phyloP scores from a whole-genome alignment of 768 basidiomycete species.

The Chalciporus sphaerocephalus region DNA sequence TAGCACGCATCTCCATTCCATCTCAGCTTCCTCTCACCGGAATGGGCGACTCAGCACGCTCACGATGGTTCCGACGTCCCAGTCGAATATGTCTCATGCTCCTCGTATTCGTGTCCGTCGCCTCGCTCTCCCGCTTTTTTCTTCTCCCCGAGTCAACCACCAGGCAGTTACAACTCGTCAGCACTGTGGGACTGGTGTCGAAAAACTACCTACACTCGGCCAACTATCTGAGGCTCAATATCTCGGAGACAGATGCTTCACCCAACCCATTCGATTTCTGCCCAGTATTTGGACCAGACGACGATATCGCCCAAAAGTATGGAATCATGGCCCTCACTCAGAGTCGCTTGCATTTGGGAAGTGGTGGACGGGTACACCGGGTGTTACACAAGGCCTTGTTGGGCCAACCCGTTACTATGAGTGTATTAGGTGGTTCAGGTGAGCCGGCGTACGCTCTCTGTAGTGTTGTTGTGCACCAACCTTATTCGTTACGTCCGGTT shows the following conservation, averaged over 20 bases:
- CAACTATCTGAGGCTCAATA: conserved; percentile 22
- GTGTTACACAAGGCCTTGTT: conserved; percentile 79
- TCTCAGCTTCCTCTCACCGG: conserved; percentile 36
- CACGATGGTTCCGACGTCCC: conserved; percentile 54
- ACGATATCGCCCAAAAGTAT: conserved; percentile 74
- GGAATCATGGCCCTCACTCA: conserved; percentile 70
- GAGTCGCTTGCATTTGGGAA: conserved; percentile 74
- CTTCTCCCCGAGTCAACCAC: conserved; percentile 31
- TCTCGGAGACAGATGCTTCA: conserved; percentile 31
- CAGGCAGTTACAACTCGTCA: conserved; percentile 20
- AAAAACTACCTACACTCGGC: conserved; percentile 80
- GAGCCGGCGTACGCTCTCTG: conserved; percentile 22
- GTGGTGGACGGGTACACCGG: conserved; percentile 75
- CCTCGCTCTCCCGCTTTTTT: conserved; percentile 57
- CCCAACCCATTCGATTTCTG: conserved; percentile 85
- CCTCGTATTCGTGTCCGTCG: conserved; percentile 48
- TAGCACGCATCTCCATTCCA: conserved; percentile 54
- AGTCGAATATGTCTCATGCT: conserved; percentile 68
- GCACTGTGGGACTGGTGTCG: conserved; percentile 50
- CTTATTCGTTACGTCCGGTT: conserved; percentile 2
- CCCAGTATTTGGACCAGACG: conserved; percentile 79
- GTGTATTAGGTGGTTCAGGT: conserved; percentile 88
- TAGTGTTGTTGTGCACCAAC: too few relatives aligned
- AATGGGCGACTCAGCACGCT: conserved; percentile 49
- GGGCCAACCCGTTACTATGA: conserved; percentile 85